Evolutionary conservation across 441 rosid species (phyloP).

Genomic region (Erysimum pusillum): DNA sequence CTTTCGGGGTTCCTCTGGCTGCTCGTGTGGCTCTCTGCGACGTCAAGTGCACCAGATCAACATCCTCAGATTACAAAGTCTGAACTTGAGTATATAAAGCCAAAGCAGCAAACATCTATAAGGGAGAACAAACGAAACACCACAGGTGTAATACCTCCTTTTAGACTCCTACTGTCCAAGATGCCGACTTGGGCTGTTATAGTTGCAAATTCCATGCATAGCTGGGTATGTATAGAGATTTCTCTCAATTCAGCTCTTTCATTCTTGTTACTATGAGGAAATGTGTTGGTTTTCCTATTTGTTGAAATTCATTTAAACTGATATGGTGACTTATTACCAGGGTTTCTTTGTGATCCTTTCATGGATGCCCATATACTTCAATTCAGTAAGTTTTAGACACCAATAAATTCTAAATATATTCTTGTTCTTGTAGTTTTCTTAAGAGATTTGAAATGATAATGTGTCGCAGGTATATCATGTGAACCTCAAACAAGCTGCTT

Average conservation of each 20-base stretch:
- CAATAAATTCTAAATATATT: constrained; percentile 13
- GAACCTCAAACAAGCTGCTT: constrained; percentile 93
- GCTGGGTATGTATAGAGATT: constrained; percentile 69
- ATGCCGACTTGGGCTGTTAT: constrained; percentile 96
- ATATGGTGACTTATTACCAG: constrained; percentile 52
- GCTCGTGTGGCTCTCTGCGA: constrained; percentile 91
- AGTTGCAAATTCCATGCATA: constrained; percentile 92
- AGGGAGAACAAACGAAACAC: constrained; percentile 55
- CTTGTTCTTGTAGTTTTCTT: constrained; percentile 8
- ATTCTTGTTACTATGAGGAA: constrained; percentile 6
- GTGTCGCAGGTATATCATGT: constrained; percentile 77
- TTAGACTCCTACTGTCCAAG: constrained; percentile 79
- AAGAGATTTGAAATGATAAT: constrained; percentile 36
- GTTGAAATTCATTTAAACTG: not conserved
- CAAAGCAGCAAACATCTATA: constrained; percentile 54
- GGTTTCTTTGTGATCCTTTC: constrained; percentile 97
- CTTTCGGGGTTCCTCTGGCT: constrained; percentile 94
- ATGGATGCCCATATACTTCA: constrained; percentile 98
- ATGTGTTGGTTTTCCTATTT: not conserved
- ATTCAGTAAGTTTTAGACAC: constrained; percentile 63
- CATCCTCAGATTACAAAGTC: constrained; percentile 84
- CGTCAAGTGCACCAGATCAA: constrained; percentile 70
- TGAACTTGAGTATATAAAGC: constrained; percentile 77
- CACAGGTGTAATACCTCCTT: constrained; percentile 74
- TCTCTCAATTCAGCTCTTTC: constrained; percentile 2